Conservation (phyloP, 1,139 yeast genomes). For the Sugiyamaella castrensis region DNA sequence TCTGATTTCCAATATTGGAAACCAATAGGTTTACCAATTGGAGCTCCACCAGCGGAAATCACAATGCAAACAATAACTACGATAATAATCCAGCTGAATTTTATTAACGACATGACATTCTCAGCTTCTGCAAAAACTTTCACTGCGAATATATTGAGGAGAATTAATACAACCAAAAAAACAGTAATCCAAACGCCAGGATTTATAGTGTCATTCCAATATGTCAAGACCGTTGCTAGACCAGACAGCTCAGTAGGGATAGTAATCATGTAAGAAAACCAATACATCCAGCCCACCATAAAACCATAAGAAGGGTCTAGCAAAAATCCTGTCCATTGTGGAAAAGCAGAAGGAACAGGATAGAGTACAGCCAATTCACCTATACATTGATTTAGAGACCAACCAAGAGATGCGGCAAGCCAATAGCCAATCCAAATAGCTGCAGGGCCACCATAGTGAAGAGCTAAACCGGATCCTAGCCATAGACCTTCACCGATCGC, state of each 20-base stretch:
- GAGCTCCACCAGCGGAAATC: constrained; percentile 58
- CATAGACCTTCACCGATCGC: constrained; percentile 50
- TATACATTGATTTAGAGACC: constrained; percentile 62
- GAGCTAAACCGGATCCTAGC: constrained; percentile 60
- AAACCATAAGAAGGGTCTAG: too few relatives aligned
- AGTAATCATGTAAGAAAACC: too few relatives aligned
- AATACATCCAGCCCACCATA: too few relatives aligned
- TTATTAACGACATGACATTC: constrained; percentile 44
- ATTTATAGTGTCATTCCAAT: too few relatives aligned
- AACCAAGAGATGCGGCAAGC: constrained; percentile 60
- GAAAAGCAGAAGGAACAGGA: constrained; percentile 67
- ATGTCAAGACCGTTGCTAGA: too few relatives aligned
- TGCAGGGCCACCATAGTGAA: constrained; percentile 71
- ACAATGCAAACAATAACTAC: constrained; percentile 50
- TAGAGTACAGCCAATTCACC: constrained; percentile 73
- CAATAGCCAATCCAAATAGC: constrained; percentile 59
- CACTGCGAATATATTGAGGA: constrained; percentile 36
- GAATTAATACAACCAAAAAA: constrained; percentile 28
- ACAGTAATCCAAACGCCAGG: too few relatives aligned
- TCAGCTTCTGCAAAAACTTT: constrained; percentile 39
- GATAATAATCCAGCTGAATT: constrained; percentile 40
- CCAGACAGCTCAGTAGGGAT: too few relatives aligned
- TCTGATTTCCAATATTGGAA: constrained; percentile 18
- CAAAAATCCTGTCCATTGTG: constrained; percentile 45
- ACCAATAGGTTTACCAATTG: constrained; percentile 23